Conservation (phyloP, 78 protist genomes). For the Diacronema lutheri region DNA sequence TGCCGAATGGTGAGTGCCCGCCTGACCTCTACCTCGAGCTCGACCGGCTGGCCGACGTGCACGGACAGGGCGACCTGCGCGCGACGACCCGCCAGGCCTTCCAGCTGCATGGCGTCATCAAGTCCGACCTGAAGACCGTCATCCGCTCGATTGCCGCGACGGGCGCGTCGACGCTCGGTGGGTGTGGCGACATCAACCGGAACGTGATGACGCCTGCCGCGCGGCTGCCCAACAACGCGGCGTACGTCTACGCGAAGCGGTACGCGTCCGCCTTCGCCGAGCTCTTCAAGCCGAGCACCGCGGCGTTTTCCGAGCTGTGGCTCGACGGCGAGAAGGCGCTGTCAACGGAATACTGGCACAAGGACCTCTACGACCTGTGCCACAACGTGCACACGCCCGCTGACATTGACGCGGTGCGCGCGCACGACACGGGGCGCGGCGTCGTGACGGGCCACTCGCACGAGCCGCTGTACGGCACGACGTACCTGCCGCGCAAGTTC, state of each 20-base stretch:
- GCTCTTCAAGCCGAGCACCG: constrained; percentile 18
- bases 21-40: not conserved
- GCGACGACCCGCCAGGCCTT: constrained; percentile 55
- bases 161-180: constrained; percentile 56
- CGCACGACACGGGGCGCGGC: not conserved
- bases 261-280: constrained; percentile 2
- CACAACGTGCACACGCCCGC: not conserved
- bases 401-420: not conserved
- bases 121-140: constrained; percentile 33
- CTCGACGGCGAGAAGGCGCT: constrained; percentile 26
- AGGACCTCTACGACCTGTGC: not conserved
- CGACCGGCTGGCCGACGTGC: not conserved
- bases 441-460: constrained; percentile 18
- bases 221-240: not conserved
- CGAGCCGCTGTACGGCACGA: constrained; percentile 42
- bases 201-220: constrained; percentile 58
- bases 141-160: constrained; percentile 30
- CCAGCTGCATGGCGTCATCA: constrained; percentile 41
- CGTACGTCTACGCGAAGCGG: not conserved
- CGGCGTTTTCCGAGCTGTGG: constrained; percentile 17
- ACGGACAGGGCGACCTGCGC: constrained; percentile 30
- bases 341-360: constrained; percentile 1
- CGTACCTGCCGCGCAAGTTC: constrained; percentile 46
- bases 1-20: constrained; percentile 24
- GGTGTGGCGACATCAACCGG: constrained; percentile 79